Evolutionary conservation across 768 basidiomycete genomes (phyloP).

Genomic region (Saitozyma sp.): DNA sequence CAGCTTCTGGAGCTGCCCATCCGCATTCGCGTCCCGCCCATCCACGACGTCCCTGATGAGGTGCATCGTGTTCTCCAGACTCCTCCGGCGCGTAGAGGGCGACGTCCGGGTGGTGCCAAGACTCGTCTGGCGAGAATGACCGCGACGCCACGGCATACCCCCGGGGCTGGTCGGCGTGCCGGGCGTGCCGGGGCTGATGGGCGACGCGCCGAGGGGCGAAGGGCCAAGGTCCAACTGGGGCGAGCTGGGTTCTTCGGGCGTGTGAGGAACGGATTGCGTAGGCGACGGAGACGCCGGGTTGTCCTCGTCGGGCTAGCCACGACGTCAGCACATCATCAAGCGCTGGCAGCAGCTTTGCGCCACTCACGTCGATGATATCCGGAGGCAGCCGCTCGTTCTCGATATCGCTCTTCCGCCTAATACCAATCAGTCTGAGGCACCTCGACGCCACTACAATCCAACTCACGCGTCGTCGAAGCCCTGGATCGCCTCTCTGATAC

Average conservation of each 20-base stretch:
- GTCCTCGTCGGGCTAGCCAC: conserved; percentile 38
- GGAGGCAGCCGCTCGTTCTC: conserved; percentile 99
- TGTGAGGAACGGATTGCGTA: conserved; percentile 38
- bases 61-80: conserved; percentile 91
- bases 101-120: conserved; percentile 93
- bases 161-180: conserved; percentile 37
- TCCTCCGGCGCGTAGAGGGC: conserved; percentile 86
- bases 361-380: conserved; percentile 78
- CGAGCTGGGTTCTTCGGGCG: conserved; percentile 32
- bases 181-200: background rate
- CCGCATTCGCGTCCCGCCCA: conserved; percentile 60
- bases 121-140: conserved; percentile 69
- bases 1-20: conserved; percentile 49
- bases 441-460: background rate
- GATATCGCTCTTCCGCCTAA: conserved; percentile 91
- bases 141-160: conserved; percentile 55
- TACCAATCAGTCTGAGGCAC: background rate
- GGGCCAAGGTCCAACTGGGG: conserved; percentile 1
- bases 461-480: conserved; percentile 95
- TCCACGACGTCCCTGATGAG: conserved; percentile 92
- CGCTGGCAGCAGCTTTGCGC: conserved; percentile 50
- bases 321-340: conserved; percentile 24
- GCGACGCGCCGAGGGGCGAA: conserved; percentile 22
- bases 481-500: conserved; percentile 89
- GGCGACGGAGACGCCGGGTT: conserved; percentile 41